Conservation (phyloP, 2,329 filamentous ascomycete genomes). For the Calonectria pseudoreteaudii region DNA sequence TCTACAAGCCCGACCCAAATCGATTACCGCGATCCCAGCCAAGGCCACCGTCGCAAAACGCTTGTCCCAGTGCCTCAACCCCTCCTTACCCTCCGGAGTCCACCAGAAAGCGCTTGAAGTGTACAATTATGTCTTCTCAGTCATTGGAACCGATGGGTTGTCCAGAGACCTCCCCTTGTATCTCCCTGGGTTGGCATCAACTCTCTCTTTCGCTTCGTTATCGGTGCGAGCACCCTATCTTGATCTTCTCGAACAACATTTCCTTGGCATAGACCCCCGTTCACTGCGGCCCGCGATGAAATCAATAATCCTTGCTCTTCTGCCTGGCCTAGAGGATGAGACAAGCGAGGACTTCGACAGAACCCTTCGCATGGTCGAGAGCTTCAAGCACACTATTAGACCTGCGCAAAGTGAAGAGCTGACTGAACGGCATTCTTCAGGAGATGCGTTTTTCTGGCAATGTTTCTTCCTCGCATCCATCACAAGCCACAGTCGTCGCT, state of each 20-base stretch:
- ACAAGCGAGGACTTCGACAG: constrained; percentile 97
- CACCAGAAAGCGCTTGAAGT: constrained; percentile 98
- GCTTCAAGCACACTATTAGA: constrained; percentile 77
- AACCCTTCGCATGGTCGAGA: constrained; percentile 82
- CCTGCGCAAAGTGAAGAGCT: constrained; percentile 62
- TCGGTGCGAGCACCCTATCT: constrained; percentile 90
- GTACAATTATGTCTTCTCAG: constrained; percentile 88
- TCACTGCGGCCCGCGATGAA: constrained; percentile 89
- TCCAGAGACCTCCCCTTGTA: constrained; percentile 88
- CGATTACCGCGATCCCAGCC: constrained; percentile 79
- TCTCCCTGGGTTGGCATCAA: constrained; percentile 88
- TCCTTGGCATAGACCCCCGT: constrained; percentile 77
- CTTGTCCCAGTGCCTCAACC: constrained; percentile 94
- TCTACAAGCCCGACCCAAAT: constrained; percentile 85
- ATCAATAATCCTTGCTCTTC: constrained; percentile 85
- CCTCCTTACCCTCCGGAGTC: constrained; percentile 91
- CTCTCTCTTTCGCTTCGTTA: constrained; percentile 93
- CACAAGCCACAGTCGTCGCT: constrained; percentile 85
- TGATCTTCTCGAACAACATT: constrained; percentile 82
- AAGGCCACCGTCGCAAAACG: constrained; percentile 88
- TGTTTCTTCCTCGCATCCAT: constrained; percentile 95
- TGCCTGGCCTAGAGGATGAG: constrained; percentile 95
- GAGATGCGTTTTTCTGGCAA: constrained; percentile 96
- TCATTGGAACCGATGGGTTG: constrained; percentile 84
- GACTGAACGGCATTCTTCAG: constrained; percentile 66